Evolutionary conservation across 495 filamentous ascomycete genomes (phyloP).

Genomic region (Lophiotrema nucula): DNA sequence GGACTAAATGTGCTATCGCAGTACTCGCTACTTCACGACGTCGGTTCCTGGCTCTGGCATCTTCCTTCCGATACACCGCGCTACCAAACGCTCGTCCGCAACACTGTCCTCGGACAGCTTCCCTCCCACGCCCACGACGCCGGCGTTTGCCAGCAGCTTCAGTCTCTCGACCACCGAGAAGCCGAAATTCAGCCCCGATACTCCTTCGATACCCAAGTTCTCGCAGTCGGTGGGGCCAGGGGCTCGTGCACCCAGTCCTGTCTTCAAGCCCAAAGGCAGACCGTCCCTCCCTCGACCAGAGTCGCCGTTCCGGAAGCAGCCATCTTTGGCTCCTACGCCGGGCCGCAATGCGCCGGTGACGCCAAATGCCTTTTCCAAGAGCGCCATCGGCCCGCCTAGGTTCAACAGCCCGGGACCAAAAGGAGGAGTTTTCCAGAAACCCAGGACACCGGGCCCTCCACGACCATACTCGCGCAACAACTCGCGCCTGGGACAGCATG

Average conservation of each 20-base stretch:
- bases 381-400: constrained; percentile 44
- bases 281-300: constrained; percentile 84
- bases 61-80: constrained; percentile 88
- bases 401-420: constrained; percentile 66
- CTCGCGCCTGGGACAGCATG: constrained; percentile 40
- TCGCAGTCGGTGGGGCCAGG: constrained; percentile 82
- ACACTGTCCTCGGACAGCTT: constrained; percentile 57
- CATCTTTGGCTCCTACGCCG: constrained; percentile 53
- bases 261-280: constrained; percentile 65
- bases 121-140: constrained; percentile 66
- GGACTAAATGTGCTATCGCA: constrained; percentile 35
- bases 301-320: constrained; percentile 67
- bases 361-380: constrained; percentile 40
- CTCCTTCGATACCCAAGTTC: constrained; percentile 64
- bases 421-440: constrained; percentile 56
- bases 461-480: constrained; percentile 44
- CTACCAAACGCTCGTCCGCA: constrained; percentile 65
- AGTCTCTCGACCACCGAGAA: constrained; percentile 43
- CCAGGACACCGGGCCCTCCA: constrained; percentile 31
- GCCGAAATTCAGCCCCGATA: constrained; percentile 60
- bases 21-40: constrained; percentile 80
- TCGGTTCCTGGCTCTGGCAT: constrained; percentile 78
- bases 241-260: constrained; percentile 63
- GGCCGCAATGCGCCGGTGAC: constrained; percentile 34
- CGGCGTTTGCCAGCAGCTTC: constrained; percentile 54